These are phyloP conservation scores for Pyrus communis DNA, from an alignment of 306 rosid genomes.

Conservation along the genomic window DNA sequence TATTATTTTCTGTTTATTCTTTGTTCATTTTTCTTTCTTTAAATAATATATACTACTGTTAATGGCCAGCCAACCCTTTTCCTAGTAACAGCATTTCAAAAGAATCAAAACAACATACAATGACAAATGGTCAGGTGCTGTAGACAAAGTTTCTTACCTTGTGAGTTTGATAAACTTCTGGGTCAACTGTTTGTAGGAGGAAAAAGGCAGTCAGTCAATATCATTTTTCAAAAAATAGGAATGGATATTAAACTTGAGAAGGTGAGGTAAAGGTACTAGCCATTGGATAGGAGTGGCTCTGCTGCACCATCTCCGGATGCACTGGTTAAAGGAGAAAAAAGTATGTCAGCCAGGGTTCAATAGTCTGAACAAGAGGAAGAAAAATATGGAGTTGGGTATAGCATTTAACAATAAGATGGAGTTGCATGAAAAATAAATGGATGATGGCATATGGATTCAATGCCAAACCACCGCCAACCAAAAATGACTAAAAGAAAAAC, in stretches of 20 bases:
- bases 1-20: too few relatives aligned
- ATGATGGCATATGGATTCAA: not conserved
- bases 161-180: slow-evolving; percentile 65
- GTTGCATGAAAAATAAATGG: not conserved
- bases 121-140: not conserved
- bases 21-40: not conserved
- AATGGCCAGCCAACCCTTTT: not conserved
- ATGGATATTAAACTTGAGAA: slow-evolving; percentile 23
- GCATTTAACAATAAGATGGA: not conserved
- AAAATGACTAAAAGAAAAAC: not conserved
- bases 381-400: not conserved
- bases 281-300: slow-evolving; percentile 65
- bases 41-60: not conserved
- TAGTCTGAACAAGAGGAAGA: not conserved
- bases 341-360: slow-evolving; percentile 3
- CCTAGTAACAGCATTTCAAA: not conserved
- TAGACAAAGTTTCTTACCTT: slow-evolving; percentile 46
- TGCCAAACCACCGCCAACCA: not conserved
- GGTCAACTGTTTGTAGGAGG: slow-evolving; percentile 48
- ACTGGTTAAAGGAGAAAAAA: slow-evolving; percentile 35
- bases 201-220: slow-evolving; percentile 9
- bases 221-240: slow-evolving; percentile 2
- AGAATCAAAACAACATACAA: not conserved
- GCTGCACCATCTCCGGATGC: slow-evolving; percentile 48
- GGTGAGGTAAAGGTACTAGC: slow-evolving; percentile 36